phyloP scores from a whole-genome alignment of 805 yeast species.

The Lachancea nothofagi region DNA sequence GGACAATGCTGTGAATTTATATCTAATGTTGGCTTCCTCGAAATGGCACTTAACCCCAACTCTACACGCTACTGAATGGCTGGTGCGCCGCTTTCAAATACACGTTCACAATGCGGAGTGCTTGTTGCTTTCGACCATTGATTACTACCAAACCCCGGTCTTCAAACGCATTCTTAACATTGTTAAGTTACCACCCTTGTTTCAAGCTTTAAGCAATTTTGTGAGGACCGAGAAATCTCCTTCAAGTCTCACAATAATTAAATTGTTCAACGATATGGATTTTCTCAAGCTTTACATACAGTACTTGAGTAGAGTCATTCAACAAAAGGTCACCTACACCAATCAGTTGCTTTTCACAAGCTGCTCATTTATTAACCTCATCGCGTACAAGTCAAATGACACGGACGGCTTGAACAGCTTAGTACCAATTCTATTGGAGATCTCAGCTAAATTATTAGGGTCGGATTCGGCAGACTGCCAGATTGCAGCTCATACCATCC shows the following conservation, averaged over 20 bases:
- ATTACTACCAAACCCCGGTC: conserved; percentile 70
- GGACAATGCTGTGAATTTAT: conserved; percentile 68
- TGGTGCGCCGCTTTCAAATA: conserved; percentile 82
- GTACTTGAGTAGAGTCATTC: conserved; percentile 41
- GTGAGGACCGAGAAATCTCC: conserved; percentile 62
- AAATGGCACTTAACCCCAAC: conserved; percentile 72
- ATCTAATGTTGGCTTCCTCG: conserved; percentile 68
- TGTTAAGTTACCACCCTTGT: conserved; percentile 70
- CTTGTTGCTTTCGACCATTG: conserved; percentile 64
- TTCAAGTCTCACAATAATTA: conserved; percentile 59
- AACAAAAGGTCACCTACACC: conserved; percentile 54
- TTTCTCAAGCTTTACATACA: conserved; percentile 62
- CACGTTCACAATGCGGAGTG: conserved; percentile 75
- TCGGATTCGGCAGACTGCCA: conserved; percentile 55
- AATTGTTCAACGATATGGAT: conserved; percentile 66
- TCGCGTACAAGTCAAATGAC: conserved; percentile 47
- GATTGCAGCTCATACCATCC: conserved; percentile 74
- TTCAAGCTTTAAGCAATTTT: conserved; percentile 63
- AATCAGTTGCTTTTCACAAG: conserved; percentile 75
- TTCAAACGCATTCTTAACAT: conserved; percentile 74
- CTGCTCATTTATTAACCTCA: conserved; percentile 58
- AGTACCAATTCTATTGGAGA: conserved; percentile 54
- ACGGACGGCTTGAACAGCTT: conserved; percentile 41
- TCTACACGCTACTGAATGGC: conserved; percentile 86
- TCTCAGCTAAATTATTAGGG: conserved; percentile 49